Evolutionary conservation across 1,139 yeast species (phyloP).

Genomic region (Hemisphaericaspora subhashii): DNA sequence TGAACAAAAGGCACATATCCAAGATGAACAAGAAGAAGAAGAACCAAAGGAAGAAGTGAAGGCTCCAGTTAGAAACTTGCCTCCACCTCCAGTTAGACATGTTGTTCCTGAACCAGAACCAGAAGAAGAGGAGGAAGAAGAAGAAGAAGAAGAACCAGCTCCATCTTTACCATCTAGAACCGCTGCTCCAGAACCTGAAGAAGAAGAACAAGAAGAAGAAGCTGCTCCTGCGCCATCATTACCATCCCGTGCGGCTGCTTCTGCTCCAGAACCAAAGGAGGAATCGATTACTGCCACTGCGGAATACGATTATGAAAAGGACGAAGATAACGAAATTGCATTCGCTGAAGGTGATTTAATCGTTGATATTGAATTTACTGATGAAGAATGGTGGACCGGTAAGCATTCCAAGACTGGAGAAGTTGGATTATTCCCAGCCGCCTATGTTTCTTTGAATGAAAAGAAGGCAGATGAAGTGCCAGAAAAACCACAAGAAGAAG

Average conservation of each 20-base stretch:
- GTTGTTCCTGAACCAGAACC: conserved; percentile 19
- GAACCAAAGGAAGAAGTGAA: too few species aligned
- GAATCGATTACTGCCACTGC: conserved; percentile 51
- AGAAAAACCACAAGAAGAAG: conserved; percentile 9
- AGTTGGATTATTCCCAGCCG: conserved; percentile 71
- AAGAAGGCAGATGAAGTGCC: conserved; percentile 1
- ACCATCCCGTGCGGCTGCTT: conserved; percentile 21
- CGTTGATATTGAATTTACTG: conserved; percentile 65
- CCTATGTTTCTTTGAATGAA: conserved; percentile 56
- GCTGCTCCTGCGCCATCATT: conserved; percentile 17
- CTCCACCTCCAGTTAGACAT: conserved; percentile 28
- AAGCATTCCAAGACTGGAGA: conserved; percentile 58
- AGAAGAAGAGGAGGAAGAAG: conserved; percentile 22
- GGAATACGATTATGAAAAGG: conserved; percentile 67
- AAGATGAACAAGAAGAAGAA: conserved; percentile 16
- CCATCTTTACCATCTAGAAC: conserved; percentile 22
- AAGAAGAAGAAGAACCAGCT: conserved; percentile 18
- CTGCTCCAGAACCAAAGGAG: conserved; percentile 21
- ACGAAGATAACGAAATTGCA: conserved; percentile 72
- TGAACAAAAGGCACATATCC: conserved; percentile 17
- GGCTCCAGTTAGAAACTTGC: conserved; percentile 26
- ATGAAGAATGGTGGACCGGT: conserved; percentile 86
- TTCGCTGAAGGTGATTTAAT: conserved; percentile 66
- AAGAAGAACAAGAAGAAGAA: conserved; percentile 21
- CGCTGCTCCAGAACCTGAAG: conserved; percentile 23